A percentile compares a stretch with the other conserved stretches of the same genome.
Evolutionary conservation across 129 eudicot genomes (phyloP).

Genomic region (Tagetes erecta): DNA sequence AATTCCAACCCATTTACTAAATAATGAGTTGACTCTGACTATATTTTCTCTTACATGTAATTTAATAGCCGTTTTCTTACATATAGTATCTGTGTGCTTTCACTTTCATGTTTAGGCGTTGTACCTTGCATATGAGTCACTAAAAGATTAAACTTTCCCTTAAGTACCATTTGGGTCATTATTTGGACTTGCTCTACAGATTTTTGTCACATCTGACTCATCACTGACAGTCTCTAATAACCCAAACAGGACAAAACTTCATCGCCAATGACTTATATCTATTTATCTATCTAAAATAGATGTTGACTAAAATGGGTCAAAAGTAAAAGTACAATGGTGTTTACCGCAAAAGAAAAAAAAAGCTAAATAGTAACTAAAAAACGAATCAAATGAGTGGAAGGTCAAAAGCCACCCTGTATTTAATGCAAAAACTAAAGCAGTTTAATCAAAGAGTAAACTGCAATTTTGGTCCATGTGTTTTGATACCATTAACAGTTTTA

Average conservation of each 20-base stretch:
- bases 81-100: neutral
- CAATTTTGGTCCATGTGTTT: too few relatives aligned
- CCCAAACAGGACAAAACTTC: slow-evolving; percentile 2
- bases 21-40: neutral
- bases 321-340: neutral
- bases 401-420: neutral
- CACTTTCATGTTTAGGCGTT: neutral
- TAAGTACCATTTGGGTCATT: neutral
- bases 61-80: neutral
- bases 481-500: too few relatives aligned
- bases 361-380: neutral
- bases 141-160: neutral
- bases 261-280: neutral
- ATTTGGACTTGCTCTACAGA: neutral
- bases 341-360: neutral
- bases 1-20: neutral
- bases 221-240: neutral
- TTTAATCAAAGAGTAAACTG: neutral
- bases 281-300: neutral
- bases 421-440: neutral
- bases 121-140: neutral
- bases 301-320: neutral
- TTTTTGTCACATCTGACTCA: neutral
- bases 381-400: neutral
- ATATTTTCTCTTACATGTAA: neutral